phyloP scores from a whole-genome alignment of 495 filamentous ascomycete genomes.

The Saxophila tyrrhenica region DNA sequence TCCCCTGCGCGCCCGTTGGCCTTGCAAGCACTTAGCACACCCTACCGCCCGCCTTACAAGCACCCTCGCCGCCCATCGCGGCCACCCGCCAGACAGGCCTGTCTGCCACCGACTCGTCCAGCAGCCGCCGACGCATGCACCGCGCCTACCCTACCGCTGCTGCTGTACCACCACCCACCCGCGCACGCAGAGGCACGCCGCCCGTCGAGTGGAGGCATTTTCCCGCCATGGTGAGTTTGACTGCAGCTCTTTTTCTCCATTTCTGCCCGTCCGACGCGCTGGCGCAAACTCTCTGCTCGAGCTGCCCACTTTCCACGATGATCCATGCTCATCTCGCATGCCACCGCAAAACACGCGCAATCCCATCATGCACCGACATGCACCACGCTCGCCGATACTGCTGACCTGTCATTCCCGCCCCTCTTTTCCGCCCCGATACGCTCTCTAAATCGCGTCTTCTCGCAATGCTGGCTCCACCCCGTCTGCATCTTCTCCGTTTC shows the following conservation, averaged over 20 bases:
- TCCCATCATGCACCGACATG: neutral
- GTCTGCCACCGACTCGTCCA: neutral
- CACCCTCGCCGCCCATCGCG: neutral
- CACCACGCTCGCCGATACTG: neutral
- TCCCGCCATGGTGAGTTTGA: neutral
- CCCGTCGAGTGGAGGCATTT: neutral
- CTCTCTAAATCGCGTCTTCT: too few relatives aligned
- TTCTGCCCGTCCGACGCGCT: neutral
- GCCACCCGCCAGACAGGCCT: neutral
- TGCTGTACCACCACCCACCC: neutral
- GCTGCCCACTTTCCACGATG: neutral
- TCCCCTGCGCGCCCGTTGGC: neutral
- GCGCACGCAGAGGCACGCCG: neutral
- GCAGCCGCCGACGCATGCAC: neutral
- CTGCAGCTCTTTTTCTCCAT: neutral
- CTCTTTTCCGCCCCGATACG: neutral
- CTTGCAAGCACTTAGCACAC: neutral
- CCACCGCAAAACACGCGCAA: neutral
- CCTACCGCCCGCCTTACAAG: neutral
- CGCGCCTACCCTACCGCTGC: neutral
- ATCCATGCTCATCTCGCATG: conserved; percentile 8
- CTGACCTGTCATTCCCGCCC: neutral
- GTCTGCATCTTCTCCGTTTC: neutral
- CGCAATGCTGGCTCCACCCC: too few relatives aligned
- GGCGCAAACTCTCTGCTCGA: neutral